A percentile compares a stretch with the other conserved stretches of the same genome.
Evolutionary conservation across 768 basidiomycete species (phyloP).

Genomic region (Coprinopsis sp.): DNA sequence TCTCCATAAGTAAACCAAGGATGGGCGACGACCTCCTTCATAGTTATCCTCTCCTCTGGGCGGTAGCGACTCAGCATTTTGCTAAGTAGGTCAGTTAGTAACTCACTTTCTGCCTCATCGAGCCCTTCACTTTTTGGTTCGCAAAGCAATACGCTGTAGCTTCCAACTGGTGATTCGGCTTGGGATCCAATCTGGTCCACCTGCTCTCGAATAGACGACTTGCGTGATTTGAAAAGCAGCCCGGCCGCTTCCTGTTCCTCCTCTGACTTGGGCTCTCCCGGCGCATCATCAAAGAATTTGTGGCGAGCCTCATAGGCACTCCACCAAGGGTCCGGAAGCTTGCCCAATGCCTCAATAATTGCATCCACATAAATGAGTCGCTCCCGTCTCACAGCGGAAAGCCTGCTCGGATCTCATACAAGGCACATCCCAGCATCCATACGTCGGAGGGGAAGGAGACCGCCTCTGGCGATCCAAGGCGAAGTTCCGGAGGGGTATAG

Average conservation of each 20-base stretch:
- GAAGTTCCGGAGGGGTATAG: constrained; percentile 32
- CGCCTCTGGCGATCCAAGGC: constrained; percentile 29
- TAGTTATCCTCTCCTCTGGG: constrained; percentile 39
- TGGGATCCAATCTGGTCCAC: not conserved
- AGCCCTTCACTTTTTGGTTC: constrained; percentile 16
- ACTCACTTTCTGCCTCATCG: constrained; percentile 25
- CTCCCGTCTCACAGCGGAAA: constrained; percentile 34
- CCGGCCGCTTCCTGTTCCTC: constrained; percentile 21
- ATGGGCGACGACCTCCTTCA: constrained; percentile 29
- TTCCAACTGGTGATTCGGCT: not conserved
- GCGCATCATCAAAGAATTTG: constrained; percentile 34
- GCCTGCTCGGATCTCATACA: constrained; percentile 41
- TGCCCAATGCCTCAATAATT: constrained; percentile 35
- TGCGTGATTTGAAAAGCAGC: constrained; percentile 18
- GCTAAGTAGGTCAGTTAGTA: constrained; percentile 34
- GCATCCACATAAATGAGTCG: constrained; percentile 25
- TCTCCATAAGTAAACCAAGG: constrained; percentile 20
- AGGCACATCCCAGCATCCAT: constrained; percentile 38
- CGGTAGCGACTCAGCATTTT: constrained; percentile 37
- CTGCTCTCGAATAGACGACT: constrained; percentile 20
- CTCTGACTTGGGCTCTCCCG: constrained; percentile 26
- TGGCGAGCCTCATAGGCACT: constrained; percentile 22
- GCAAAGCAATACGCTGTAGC: not conserved
- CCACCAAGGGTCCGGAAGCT: constrained; percentile 41
- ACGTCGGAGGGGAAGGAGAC: constrained; percentile 28